Conservation (phyloP, 768 basidiomycete species). For the Cyathus striatus region DNA sequence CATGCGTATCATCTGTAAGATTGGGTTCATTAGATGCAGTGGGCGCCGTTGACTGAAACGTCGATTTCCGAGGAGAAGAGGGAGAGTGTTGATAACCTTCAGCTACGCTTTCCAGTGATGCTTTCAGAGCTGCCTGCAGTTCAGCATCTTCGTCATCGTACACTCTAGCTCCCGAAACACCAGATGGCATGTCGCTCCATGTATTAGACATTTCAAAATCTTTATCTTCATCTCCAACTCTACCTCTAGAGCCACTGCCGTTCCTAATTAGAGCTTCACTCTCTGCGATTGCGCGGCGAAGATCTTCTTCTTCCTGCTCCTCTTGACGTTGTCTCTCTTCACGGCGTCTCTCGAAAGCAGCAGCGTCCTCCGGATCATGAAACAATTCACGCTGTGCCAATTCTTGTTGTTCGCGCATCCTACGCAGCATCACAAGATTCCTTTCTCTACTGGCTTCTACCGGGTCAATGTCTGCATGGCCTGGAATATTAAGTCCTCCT, state of each 20-base stretch:
- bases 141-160: slow-evolving; percentile 88
- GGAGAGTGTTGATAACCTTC: slow-evolving; percentile 40
- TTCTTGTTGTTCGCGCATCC: slow-evolving; percentile 64
- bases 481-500: slow-evolving; percentile 3
- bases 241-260: slow-evolving; percentile 1
- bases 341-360: slow-evolving; percentile 25
- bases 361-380: slow-evolving; percentile 28
- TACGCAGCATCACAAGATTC: slow-evolving; percentile 54
- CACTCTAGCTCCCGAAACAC: slow-evolving; percentile 26
- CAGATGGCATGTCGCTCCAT: slow-evolving; percentile 5
- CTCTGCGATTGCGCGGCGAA: slow-evolving; percentile 57
- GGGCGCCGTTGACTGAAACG: slow-evolving; percentile 1
- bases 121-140: slow-evolving; percentile 82
- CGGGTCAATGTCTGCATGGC: slow-evolving; percentile 40
- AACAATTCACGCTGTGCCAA: slow-evolving; percentile 57
- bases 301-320: slow-evolving; percentile 54
- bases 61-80: slow-evolving; percentile 6
- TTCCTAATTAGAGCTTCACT: slow-evolving; percentile 41
- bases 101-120: slow-evolving; percentile 68
- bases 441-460: slow-evolving; percentile 65
- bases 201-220: slow-evolving; percentile 17
- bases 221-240: slow-evolving; percentile 15
- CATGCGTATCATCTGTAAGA: slow-evolving; percentile 19
- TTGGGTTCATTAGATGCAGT: not conserved
- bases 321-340: slow-evolving; percentile 24